Base-by-base conservation (phyloP, 1,284 basidiomycete species). In the Rhizoctonia solani region DNA sequence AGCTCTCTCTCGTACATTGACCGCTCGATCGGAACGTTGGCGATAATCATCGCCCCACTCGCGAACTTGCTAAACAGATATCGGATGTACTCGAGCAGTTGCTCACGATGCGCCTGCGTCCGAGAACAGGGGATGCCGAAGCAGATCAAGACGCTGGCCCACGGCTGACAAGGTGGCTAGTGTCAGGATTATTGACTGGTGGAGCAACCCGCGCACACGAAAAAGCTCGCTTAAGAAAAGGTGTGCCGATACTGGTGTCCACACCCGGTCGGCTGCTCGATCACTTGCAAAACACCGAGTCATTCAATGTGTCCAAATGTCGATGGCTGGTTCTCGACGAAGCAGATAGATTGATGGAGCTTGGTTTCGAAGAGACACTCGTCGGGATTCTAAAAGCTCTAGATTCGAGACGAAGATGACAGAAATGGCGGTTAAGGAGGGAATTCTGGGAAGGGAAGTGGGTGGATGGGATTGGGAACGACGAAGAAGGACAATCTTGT, bases 281-380 rank as follows among this genome's bases (percentile, higher is more conserved):
- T 73, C 89, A 92, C 72, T 79, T 92, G 29, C 87, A 90, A 72
- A 89, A 89, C 73, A 99, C 97, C 0, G 85, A 88, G 0, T 89
- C 92, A 2, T 92, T 98, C 77, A 90, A 95, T 72, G 87, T 94
- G 58, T 92, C 90, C 65, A 97, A 97, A 78, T 93, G 92, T 74
- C 86, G 93, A 63, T 99, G 96, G 93, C 82, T 99, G 16, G 88
- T 99, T 0, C 85, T 99, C 30, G 97, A 99, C 75, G 97, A 99
- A 79, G 96, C 97, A 1, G 97, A 99, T 78, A 81, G 95, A 11
- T 76, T 92, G 44, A 88, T 90, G 83, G 89, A 92, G 73, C 80
- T 87, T 44, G 84, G 85, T 0, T 85, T 87, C 69, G 85, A 86
- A 71, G 84, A 86, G 73, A 82, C 82, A 0, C 81, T 87, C 67